phyloP scores from a whole-genome alignment of 2,329 filamentous ascomycete genomes.

The Thelonectria discophora region DNA sequence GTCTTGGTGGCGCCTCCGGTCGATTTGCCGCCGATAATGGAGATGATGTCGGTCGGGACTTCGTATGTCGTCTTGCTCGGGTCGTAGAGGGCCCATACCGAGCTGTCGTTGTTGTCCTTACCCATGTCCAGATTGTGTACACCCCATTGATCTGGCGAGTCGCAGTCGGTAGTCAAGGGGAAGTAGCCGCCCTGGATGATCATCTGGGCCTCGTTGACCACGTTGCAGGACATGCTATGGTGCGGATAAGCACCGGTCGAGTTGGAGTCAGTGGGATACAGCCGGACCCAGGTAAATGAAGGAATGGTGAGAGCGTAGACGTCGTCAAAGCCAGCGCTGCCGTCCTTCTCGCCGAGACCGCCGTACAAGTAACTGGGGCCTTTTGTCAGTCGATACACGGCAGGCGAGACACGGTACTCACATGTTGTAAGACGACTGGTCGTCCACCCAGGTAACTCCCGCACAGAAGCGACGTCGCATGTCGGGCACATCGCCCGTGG shows the following conservation, averaged over 20 bases:
- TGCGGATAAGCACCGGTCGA: constrained; percentile 55
- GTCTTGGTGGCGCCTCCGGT: constrained; percentile 64
- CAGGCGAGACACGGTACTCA: constrained; percentile 46
- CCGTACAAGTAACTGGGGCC: constrained; percentile 66
- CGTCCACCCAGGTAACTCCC: constrained; percentile 65
- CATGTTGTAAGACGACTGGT: constrained; percentile 72
- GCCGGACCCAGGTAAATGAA: constrained; percentile 69
- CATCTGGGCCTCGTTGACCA: constrained; percentile 66
- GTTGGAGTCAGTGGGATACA: constrained; percentile 55
- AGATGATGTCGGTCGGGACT: constrained; percentile 60
- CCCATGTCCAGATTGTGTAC: constrained; percentile 67
- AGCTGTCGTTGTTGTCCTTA: constrained; percentile 54
- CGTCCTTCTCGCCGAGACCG: constrained; percentile 59
- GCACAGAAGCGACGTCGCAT: constrained; percentile 67
- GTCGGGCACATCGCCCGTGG: constrained; percentile 61
- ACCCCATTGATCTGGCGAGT: constrained; percentile 60
- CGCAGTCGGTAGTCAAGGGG: constrained; percentile 58
- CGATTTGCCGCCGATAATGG: constrained; percentile 59
- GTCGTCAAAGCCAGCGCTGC: constrained; percentile 64
- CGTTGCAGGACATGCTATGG: constrained; percentile 66
- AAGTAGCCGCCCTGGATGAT: constrained; percentile 70
- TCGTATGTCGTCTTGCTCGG: constrained; percentile 59
- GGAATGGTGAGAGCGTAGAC: constrained; percentile 68
- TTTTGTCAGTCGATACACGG: background rate
- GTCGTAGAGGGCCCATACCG: constrained; percentile 61